A percentile compares a stretch with the other conserved stretches of the same genome.
These are phyloP conservation scores for Populus hybrid DNA, from an alignment of 441 rosid genomes.

Conservation along the genomic window DNA sequence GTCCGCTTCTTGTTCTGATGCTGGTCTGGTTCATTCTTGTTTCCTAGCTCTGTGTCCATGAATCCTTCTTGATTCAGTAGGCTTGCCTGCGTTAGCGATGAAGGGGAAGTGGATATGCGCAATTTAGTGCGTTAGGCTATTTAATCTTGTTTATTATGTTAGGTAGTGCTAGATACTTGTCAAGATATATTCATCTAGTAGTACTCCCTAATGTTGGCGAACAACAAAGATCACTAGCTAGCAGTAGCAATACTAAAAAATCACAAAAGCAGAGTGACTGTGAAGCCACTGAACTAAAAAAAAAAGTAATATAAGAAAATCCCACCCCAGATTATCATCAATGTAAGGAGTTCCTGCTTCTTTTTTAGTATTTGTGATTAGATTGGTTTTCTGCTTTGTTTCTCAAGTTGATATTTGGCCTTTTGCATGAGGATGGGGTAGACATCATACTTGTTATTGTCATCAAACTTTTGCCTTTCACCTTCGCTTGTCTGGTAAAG, in stretches of 20 bases:
- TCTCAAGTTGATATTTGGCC: not conserved
- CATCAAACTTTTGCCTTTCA: not conserved
- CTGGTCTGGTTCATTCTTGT: not conserved
- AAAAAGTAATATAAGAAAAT: no score
- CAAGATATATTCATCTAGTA: not conserved
- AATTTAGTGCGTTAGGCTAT: no score
- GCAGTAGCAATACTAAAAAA: not conserved
- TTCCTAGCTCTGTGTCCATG: conserved; percentile 3
- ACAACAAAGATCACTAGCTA: not conserved
- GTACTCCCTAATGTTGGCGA: not conserved
- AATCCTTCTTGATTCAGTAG: not conserved
- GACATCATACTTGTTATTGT: not conserved
- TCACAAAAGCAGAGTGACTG: not conserved
- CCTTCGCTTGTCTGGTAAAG: not conserved
- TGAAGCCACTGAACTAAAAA: not conserved
- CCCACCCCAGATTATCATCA: not conserved
- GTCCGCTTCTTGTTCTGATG: not conserved
- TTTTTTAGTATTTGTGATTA: not conserved
- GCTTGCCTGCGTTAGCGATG: not conserved
- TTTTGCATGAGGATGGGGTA: not conserved
- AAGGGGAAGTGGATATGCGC: not conserved
- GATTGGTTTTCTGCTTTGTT: not conserved
- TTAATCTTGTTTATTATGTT: no score
- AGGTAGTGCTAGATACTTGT: not conserved
- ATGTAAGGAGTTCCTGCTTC: not conserved